phyloP scores from a whole-genome alignment of 2,329 filamentous ascomycete genomes.

The Beauveria sp. region DNA sequence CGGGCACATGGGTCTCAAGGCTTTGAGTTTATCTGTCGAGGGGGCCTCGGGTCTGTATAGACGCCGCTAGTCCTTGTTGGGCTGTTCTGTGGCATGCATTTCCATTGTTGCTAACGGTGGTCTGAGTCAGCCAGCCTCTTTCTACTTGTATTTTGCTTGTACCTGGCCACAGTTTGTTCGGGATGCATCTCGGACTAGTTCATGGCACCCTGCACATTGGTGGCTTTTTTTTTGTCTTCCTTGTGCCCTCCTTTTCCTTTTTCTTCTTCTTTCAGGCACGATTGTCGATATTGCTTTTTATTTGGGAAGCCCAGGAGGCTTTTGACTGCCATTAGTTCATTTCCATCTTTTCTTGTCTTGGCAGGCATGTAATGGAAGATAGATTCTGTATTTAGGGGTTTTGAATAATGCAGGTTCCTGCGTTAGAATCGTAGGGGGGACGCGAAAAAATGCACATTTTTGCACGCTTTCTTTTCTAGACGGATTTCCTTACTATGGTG shows the following conservation, averaged over 20 bases:
- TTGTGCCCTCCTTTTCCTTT: neutral
- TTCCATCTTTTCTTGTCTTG: conserved; percentile 3
- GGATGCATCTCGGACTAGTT: neutral
- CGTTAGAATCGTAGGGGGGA: neutral
- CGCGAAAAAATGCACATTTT: neutral
- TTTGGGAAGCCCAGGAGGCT: conserved; percentile 9
- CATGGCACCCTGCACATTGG: neutral
- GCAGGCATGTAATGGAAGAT: conserved; percentile 5
- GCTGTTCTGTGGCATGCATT: neutral
- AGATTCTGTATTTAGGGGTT: conserved; percentile 8
- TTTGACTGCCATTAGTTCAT: conserved; percentile 1
- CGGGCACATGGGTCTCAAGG: neutral
- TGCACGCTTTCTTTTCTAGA: neutral
- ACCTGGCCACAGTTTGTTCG: neutral
- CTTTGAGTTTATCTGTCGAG: neutral
- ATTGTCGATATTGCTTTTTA: conserved; percentile 10
- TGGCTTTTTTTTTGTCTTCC: neutral
- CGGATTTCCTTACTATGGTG: neutral
- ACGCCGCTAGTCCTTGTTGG: neutral
- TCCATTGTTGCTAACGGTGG: neutral
- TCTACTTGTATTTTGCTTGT: neutral
- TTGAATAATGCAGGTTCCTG: conserved; percentile 5
- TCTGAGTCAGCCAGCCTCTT: neutral
- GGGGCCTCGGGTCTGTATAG: neutral
- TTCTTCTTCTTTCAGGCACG: conserved; percentile 11